Evolutionary conservation across 805 yeast species (phyloP).

Genomic region (Candida coleopterorum): DNA sequence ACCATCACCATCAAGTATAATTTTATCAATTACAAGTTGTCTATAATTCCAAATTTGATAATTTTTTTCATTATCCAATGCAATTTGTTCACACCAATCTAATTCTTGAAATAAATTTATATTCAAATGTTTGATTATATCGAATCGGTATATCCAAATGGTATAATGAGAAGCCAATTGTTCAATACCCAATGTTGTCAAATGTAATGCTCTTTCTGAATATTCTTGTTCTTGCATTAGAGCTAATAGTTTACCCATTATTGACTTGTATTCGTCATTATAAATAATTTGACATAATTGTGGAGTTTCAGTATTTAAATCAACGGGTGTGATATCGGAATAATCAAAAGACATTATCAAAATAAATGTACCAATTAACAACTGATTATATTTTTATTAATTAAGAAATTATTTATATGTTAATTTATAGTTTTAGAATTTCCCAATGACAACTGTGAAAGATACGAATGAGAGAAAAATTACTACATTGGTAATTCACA

Average conservation of each 20-base stretch:
- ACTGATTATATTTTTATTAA: too few species aligned
- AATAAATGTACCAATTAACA: too few species aligned
- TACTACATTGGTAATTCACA: neutral
- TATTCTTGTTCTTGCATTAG: slow-evolving; percentile 56
- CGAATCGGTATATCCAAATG: slow-evolving; percentile 71
- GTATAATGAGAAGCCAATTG: slow-evolving; percentile 88
- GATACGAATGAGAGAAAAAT: too few species aligned
- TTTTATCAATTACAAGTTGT: slow-evolving; percentile 50
- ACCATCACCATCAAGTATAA: slow-evolving; percentile 14
- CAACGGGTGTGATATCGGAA: slow-evolving; percentile 41
- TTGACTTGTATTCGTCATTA: slow-evolving; percentile 60
- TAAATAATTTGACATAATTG: slow-evolving; percentile 66
- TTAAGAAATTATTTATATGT: too few species aligned
- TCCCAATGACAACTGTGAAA: too few species aligned
- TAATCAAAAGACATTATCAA: slow-evolving; percentile 16
- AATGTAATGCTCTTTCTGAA: slow-evolving; percentile 63
- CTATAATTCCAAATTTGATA: slow-evolving; percentile 98
- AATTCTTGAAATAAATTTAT: slow-evolving; percentile 50
- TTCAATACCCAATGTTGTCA: slow-evolving; percentile 61
- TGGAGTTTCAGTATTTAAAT: slow-evolving; percentile 37
- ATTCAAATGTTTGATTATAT: slow-evolving; percentile 41
- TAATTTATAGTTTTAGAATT: too few species aligned
- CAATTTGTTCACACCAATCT: slow-evolving; percentile 74
- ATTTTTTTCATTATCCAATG: slow-evolving; percentile 77
- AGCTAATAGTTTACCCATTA: slow-evolving; percentile 59